A percentile compares a stretch with the other conserved stretches of the same genome.
Conservation (phyloP, 129 eudicot species). For the Logfia minima region DNA sequence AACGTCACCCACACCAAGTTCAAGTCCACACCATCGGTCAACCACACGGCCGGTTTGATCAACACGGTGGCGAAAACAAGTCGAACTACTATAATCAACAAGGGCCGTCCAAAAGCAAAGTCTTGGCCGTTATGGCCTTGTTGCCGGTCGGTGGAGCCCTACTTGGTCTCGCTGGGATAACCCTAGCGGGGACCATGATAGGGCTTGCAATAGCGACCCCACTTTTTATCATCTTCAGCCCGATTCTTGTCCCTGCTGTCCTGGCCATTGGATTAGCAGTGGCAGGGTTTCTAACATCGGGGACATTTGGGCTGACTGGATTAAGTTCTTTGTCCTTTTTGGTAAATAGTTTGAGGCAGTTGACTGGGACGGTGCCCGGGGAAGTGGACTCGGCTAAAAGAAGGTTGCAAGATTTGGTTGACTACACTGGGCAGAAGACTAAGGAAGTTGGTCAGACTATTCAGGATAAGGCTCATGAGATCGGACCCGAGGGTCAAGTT, state of each 20-base stretch:
- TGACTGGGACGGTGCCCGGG: constrained; percentile 48
- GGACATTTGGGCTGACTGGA: constrained; percentile 74
- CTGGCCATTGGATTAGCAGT: constrained; percentile 55
- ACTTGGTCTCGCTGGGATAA: constrained; percentile 75
- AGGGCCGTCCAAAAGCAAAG: constrained; percentile 64
- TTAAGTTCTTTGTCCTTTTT: constrained; percentile 63
- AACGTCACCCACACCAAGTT: constrained; percentile 52
- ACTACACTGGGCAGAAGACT: constrained; percentile 64
- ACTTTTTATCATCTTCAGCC: constrained; percentile 76
- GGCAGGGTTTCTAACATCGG: constrained; percentile 61
- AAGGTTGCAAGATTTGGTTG: constrained; percentile 50
- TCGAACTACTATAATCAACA: background rate
- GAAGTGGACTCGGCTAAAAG: constrained; percentile 62
- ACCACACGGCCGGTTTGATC: constrained; percentile 33
- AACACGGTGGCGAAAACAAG: constrained; percentile 24
- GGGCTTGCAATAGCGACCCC: constrained; percentile 78
- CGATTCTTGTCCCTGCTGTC: constrained; percentile 68
- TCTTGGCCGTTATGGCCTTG: constrained; percentile 68
- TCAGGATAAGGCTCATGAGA: constrained; percentile 53
- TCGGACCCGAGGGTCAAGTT: constrained; percentile 41
- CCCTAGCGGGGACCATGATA: constrained; percentile 52
- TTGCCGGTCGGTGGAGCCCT: constrained; percentile 73
- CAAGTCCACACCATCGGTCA: constrained; percentile 62
- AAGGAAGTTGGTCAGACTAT: constrained; percentile 64
- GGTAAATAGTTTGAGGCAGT: constrained; percentile 47